Evolutionary conservation across 116 monocot species (phyloP).

Genomic region (Trichopus zeylanicus): DNA sequence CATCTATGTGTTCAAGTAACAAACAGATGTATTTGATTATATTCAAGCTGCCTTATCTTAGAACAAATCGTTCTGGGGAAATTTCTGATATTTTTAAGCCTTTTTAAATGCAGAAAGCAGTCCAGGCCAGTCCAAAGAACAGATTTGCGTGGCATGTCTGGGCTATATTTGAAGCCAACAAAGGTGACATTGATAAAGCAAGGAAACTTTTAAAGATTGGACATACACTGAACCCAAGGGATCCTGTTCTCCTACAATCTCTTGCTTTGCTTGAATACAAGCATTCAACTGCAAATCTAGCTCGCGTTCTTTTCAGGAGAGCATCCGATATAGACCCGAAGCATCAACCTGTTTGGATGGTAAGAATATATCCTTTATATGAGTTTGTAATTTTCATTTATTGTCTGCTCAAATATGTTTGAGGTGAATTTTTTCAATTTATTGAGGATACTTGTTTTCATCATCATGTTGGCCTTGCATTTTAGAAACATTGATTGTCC

Average conservation of each 20-base stretch:
- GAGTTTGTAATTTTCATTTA: no score
- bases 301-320: conserved; percentile 73
- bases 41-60: no score
- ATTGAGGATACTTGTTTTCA: no score
- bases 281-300: conserved; percentile 68
- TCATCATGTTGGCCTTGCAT: no score
- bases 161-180: conserved; percentile 84
- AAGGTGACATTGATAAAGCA: conserved; percentile 61
- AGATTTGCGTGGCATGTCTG: conserved; percentile 99
- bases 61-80: no score
- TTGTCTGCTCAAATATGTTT: background rate
- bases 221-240: conserved; percentile 82
- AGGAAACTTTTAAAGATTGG: conserved; percentile 92
- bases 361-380: conserved; percentile 32
- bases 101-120: conserved; percentile 63
- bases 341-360: conserved; percentile 96
- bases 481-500: no score
- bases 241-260: conserved; percentile 94
- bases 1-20: no score
- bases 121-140: conserved; percentile 95
- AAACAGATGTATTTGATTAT: no score
- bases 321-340: conserved; percentile 75
- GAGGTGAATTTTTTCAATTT: background rate
- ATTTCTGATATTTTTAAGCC: no score
- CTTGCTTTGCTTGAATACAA: conserved; percentile 91